phyloP scores from a whole-genome alignment of 2,329 filamentous ascomycete species.

The Orbilia javanica region DNA sequence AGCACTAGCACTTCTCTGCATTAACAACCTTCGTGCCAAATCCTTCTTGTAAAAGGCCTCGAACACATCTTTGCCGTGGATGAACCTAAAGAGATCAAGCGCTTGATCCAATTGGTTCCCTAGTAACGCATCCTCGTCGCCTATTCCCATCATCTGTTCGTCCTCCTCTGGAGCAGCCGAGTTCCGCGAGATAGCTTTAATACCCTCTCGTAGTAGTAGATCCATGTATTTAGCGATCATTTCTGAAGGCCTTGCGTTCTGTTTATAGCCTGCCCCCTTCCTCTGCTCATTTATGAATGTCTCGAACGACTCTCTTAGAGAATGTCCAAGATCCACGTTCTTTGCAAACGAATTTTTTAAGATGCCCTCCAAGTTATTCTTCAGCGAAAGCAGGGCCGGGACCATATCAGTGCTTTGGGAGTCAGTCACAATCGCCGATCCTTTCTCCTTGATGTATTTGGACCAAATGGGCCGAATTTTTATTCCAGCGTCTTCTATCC shows the following conservation, averaged over 20 bases:
- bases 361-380: conserved; percentile 81
- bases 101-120: conserved; percentile 92
- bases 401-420: conserved; percentile 88
- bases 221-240: conserved; percentile 99
- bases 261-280: conserved; percentile 79
- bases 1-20: conserved; percentile 91
- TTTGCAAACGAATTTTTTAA: conserved; percentile 81
- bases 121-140: conserved; percentile 91
- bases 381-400: conserved; percentile 81
- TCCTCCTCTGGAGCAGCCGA: conserved; percentile 71
- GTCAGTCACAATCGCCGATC: conserved; percentile 82
- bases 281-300: conserved; percentile 90
- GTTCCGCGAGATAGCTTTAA: conserved; percentile 78
- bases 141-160: conserved; percentile 73
- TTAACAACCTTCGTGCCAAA: conserved; percentile 85
- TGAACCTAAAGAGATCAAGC: conserved; percentile 93
- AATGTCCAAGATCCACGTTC: conserved; percentile 81
- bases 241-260: conserved; percentile 94
- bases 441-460: conserved; percentile 81
- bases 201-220: conserved; percentile 84
- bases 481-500: conserved; percentile 70
- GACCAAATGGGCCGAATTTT: conserved; percentile 80
- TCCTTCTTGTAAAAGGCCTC: conserved; percentile 99
- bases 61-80: conserved; percentile 97
- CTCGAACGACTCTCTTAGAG: conserved; percentile 85